These are phyloP conservation scores for Melampsora medusae DNA, from an alignment of 1,284 basidiomycete species.

Conservation along the genomic window DNA sequence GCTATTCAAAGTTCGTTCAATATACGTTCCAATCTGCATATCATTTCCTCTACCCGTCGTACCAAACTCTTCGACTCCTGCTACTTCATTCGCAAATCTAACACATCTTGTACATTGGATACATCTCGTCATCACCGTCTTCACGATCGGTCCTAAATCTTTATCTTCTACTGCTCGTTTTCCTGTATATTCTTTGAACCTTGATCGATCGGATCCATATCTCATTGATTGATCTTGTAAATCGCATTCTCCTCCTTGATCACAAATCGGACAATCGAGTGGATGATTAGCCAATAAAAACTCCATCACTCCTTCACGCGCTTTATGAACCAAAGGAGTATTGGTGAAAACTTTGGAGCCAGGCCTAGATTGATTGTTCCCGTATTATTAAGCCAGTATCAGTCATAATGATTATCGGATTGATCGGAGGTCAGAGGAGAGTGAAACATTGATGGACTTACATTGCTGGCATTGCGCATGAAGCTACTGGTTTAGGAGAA, in stretches of 20 bases:
- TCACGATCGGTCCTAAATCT: slow-evolving; percentile 94
- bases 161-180: slow-evolving; percentile 99
- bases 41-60: slow-evolving; percentile 97
- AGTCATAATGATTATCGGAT: not conserved
- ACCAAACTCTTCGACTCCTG: slow-evolving; percentile 94
- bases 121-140: slow-evolving; percentile 99
- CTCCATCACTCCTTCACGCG: slow-evolving; percentile 97
- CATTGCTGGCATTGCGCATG: slow-evolving; percentile 95
- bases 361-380: slow-evolving; percentile 57
- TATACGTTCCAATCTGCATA: slow-evolving; percentile 97
- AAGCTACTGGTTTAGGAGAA: slow-evolving; percentile 87
- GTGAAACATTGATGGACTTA: slow-evolving; percentile 3
- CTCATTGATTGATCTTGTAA: slow-evolving; percentile 99
- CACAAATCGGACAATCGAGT: slow-evolving; percentile 96
- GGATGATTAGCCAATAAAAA: slow-evolving; percentile 97
- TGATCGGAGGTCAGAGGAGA: no score
- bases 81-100: slow-evolving; percentile 97
- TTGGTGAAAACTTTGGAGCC: slow-evolving; percentile 95
- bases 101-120: slow-evolving; percentile 99
- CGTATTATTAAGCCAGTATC: not conserved
- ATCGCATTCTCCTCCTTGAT: slow-evolving; percentile 96
- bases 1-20: slow-evolving; percentile 95
- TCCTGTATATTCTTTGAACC: slow-evolving; percentile 96
- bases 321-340: slow-evolving; percentile 90
- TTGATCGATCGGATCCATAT: slow-evolving; percentile 92